Base-by-base conservation (phyloP, 495 filamentous ascomycete genomes). In the Venustampulla echinocandica region DNA sequence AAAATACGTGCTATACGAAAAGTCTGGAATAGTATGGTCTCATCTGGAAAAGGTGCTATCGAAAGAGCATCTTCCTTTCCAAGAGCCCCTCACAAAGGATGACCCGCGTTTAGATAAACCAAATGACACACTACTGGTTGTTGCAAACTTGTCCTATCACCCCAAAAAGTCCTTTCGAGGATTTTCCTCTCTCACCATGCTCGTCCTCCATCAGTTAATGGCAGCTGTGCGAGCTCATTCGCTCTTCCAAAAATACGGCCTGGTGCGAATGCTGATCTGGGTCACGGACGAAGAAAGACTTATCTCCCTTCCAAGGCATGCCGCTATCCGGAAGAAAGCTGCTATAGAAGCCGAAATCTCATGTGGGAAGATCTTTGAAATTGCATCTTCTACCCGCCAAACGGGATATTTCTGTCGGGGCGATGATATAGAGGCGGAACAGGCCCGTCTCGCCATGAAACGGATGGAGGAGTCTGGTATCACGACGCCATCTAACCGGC, bases 251-350 rank as follows among this genome's bases (percentile, higher is more conserved):
- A 64, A 58, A 15, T 80, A 79, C 50, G 81, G 88, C 7, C 72
- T 75, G 5, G 80, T 90, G 6, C 76, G 87, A 42, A 76, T 90
- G 64, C 65, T 95, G 2, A 51, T 84, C 21, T 82, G 84, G 74
- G 39, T 75, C 4, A 58, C 64, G 0, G 58, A 74, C 23, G 50
- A 61, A 0, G 81, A 85, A 18, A 74, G 69, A 37, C 47, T 54
- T 0, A 11, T 42, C 1, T 32, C 73, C 4, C 27, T 81, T 3
- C 85, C 88, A 0, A 74, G 73, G 21, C 64, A 57, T 1, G 44
- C 81, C 2, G 59, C 56, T 14, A 59, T 66, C 2, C 75, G 82
- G 35, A 67, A 54, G 32, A 79, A 80, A 36, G 38, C 67, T 5
- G 59, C 78, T 1, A 44, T 86, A 1, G 57, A 76, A 13, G 66